Base-by-base conservation (phyloP, 2,329 filamentous ascomycete genomes). In the Pestalotiopsis sp. region DNA sequence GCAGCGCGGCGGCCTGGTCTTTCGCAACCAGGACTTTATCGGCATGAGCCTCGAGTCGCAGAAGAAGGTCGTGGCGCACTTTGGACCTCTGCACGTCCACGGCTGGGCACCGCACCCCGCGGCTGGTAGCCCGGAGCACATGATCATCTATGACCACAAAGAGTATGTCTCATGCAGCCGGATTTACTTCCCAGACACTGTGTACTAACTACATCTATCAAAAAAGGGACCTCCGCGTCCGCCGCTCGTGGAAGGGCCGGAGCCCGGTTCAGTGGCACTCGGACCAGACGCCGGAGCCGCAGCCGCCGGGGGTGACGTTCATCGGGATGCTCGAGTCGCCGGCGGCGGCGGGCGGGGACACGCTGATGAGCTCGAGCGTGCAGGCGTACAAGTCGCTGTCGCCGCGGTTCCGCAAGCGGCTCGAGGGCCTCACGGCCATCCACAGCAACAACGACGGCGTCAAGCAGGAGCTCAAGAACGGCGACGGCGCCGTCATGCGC, bases 381-480 rank as follows among this genome's bases (percentile, higher is more conserved):
- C 48, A 62, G 39, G 73, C 73, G 10, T 76, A 67, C 73, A 82
- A 85, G 64, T 82, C 90, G 5, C 81, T 93, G 1, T 89, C 86
- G 20, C 88, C 89, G 0, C 87, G 84, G 61, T 92, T 92, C 79
- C 84, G 84, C 68, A 85, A 89, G 79, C 82, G 89, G 66, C 81
- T 93, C 1, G 89, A 92, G 67, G 90, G 90, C 0, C 78, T 93
- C 65, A 88, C 85, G 68, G 90, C 89, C 2, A 82, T 90, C 9
- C 91, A 93, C 76, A 90, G 88, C 1, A 89, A 87, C 62, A 79
- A 82, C 68, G 89, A 92, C 85, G 69, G 78, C 81, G 65, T 72
- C 6, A 62, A 55, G 55, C 71, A 70, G 61, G 72, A 72, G 67
- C 35, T 68, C 56, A 71, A 68, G 65, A 70, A 69, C 63, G 83